Conservation (phyloP, 257 asterid genomes). For the Solanum lycopersicoides region DNA sequence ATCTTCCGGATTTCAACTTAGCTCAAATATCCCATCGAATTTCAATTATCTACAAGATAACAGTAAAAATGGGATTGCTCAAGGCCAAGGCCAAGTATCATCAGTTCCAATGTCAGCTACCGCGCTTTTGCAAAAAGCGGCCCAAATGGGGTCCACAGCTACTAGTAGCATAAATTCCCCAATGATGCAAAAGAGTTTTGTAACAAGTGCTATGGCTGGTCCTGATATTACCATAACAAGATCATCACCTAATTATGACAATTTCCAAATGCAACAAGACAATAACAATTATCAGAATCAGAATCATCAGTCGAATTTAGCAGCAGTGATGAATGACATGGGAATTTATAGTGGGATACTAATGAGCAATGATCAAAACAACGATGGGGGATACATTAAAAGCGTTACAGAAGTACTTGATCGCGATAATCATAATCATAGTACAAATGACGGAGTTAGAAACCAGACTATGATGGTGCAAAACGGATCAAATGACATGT, state of each 20-base stretch:
- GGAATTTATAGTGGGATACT: constrained; percentile 63
- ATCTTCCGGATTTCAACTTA: constrained; percentile 68
- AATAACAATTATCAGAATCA: constrained; percentile 8
- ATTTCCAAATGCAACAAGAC: constrained; percentile 25
- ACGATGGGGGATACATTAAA: constrained; percentile 23
- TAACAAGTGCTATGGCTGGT: constrained; percentile 42
- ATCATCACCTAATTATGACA: constrained; percentile 16
- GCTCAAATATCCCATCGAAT: constrained; percentile 48
- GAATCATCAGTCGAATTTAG: constrained; percentile 10
- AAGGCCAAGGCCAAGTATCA: constrained; percentile 17
- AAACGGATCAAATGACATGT: constrained; percentile 23
- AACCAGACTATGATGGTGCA: constrained; percentile 18
- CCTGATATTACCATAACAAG: constrained; percentile 32
- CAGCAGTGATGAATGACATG: constrained; percentile 35
- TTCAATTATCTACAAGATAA: constrained; percentile 36
- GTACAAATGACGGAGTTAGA: constrained; percentile 1
- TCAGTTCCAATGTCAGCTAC: constrained; percentile 78
- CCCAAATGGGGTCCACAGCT: constrained; percentile 79
- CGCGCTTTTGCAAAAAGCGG: constrained; percentile 72
- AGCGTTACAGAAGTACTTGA: constrained; percentile 15
- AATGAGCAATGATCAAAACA: constrained; percentile 30
- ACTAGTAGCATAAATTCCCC: constrained; percentile 55
- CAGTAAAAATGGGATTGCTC: constrained; percentile 6
- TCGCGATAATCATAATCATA: constrained; percentile 10
- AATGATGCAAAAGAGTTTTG: constrained; percentile 73